Conservation (phyloP, 2,329 filamentous ascomycete species). For the Coniochaeta sp. region DNA sequence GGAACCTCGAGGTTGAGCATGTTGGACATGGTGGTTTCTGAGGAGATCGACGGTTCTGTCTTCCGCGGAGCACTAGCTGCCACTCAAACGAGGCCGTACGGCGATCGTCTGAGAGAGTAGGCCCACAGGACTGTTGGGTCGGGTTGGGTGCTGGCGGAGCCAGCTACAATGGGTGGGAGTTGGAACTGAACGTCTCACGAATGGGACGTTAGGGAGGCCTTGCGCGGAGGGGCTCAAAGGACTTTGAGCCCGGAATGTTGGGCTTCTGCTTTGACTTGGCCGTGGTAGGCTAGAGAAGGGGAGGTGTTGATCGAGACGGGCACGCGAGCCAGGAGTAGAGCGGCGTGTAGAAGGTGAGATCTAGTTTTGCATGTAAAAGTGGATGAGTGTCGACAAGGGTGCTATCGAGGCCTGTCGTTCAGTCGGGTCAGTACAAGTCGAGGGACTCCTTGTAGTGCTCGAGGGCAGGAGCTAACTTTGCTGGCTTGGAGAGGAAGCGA, state of each 20-base stretch:
- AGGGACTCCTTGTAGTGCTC: background rate
- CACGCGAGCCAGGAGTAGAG: background rate
- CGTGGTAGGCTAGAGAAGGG: conserved; percentile 25
- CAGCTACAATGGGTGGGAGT: conserved; percentile 58
- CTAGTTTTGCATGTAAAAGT: background rate
- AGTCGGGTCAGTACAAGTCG: conserved; percentile 3
- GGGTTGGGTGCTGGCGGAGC: conserved; percentile 72
- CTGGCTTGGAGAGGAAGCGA: conserved; percentile 88
- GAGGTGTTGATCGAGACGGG: background rate
- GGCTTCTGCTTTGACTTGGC: conserved; percentile 54
- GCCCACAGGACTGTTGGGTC: conserved; percentile 70
- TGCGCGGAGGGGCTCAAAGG: conserved; percentile 73
- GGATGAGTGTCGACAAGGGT: conserved; percentile 21
- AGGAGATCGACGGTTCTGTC: conserved; percentile 24
- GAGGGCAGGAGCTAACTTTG: conserved; percentile 58
- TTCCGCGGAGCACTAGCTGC: conserved; percentile 93
- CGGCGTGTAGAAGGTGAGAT: background rate
- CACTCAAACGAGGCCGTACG: conserved; percentile 90
- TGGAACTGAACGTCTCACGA: conserved; percentile 52
- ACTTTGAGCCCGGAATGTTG: conserved; percentile 85
- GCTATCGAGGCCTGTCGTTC: conserved; percentile 49
- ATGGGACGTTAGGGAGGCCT: conserved; percentile 86
- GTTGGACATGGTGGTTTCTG: background rate
- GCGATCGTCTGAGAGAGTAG: conserved; percentile 95
- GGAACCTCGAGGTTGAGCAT: conserved; percentile 79